Evolutionary conservation across 1,139 yeast species (phyloP), one percentile per base, ranked within the genome.

Genomic region (Williopsis jadinii): DNA sequence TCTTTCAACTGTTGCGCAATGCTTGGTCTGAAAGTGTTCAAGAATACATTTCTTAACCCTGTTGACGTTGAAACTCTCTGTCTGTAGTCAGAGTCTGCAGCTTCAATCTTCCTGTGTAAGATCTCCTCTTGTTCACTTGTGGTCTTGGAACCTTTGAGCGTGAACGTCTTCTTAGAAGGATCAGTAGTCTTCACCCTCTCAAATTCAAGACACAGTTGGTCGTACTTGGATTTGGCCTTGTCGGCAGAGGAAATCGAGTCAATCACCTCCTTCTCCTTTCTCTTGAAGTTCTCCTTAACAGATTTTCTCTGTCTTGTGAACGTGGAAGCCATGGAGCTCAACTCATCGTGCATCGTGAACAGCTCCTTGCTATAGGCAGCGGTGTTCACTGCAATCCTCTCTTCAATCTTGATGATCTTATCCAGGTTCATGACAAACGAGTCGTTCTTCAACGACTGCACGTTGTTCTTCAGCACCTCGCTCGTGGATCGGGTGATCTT

Each of bases 101-200:
- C 63, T 51, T 84, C 88, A 34, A 92, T 87, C 59, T 92, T 88
- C 41, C 82, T 66, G 48, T 77, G 80, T 28, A 90, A 67, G 40
- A 90, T 97, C 56, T 90, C 97, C 58, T 92, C 97, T 60, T 88
- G 95, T 62, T 90, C 97, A 41, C 84, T 84, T 2, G 81, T 77
- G 0, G 95, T 79, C 52, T 80, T 83, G 41, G 86, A 80, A 37
- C 81, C 78, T 56, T 84, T 84, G 50, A 85, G 68, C 29, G 90
- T 82, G 54, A 92, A 81, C 58, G 86, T 87, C 42, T 74, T 73
- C 61, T 84, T 86, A 44, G 83, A 73, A 19, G 95, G 96, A 57
- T 90, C 97, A 0, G 84, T 73, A 40, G 81, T 76, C 54, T 83
- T 78, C 42, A 88, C 73, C 52, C 84, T 81, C 52, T 92, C 97